Base-by-base conservation (phyloP, 1,284 basidiomycete genomes). In the Leccinum fallax region DNA sequence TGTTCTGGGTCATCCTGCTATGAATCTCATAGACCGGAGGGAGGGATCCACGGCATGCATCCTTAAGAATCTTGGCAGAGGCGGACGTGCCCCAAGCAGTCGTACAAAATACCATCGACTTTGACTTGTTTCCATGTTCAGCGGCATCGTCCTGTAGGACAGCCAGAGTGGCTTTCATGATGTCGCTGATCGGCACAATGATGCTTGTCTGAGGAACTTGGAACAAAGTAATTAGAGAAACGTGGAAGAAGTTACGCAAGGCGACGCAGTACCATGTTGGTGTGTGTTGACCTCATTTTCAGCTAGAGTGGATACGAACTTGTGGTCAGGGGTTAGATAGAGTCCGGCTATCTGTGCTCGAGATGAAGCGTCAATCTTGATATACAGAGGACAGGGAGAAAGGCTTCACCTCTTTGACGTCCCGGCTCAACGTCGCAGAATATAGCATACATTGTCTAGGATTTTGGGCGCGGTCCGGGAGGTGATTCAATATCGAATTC, bases 361-460 rank as follows among this genome's bases (percentile, higher is more conserved):
- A 24, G 21, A 8, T 46, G 4, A 19, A 11, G 21, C 55, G 16
- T 71, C 5, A 63, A 53, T 56, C 15, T 26, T 34, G 3, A 21
- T 32, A 30, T 5, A 16, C n/a, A 19, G 15, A 4, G 16, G 19
- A 2, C 5, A 1, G 3, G 13, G 46, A 21, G 15, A 36, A 51
- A 26, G n/a, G 11, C 38, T 38, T 24, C 36, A 76, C 77, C 67
- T 75, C 63, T 58, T 76, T 78, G 16, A 81, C 77, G 11, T 79
- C 77, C 21, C 73, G 56, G 59, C 78, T 77, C 52, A 82, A 68
- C 1, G 81, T 82, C 0, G 95, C 95, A 3, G 93, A 95, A 74
- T 95, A 97, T 6, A 96, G 82, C 62, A 94, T 81, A 7, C 91
- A 94, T 72, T 97, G 95, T 54, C 81, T 69, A 7, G 67, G 72